Evolutionary conservation across 2,329 filamentous ascomycete genomes (phyloP), one percentile per base, ranked within the genome.

Genomic region (Trichoderma gracile): DNA sequence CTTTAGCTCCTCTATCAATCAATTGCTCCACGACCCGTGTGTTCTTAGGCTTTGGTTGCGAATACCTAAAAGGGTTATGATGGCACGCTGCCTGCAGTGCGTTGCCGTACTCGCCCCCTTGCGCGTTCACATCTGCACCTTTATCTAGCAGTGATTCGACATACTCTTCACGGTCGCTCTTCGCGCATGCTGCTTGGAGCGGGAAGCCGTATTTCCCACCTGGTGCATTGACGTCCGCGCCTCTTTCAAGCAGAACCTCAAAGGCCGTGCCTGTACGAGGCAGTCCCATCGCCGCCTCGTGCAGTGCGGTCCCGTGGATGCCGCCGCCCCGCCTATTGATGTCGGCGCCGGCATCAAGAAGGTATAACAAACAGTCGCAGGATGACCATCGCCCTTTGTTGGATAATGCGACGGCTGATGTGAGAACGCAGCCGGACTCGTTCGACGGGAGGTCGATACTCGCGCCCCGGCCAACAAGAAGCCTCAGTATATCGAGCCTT

Each of bases 61-160:
- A n/a, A n/a, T n/a, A 8, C 38, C 9, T 25, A 3, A 5, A 3
- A 1, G 1, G 5, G 1, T 6, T 12, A 6, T n/a, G 3, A 2
- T 23, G 3, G 33, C 33, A 38, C 1, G 12, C 33, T 38, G 47
- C 5, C n/a, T 61, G 47, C 14, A 61, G 23, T 4, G 47, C 47
- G 7, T 43, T 61, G 7, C 47, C 38, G 17, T 10, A 19, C 2
- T 1, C 6, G 14, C 56, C 56, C 4, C 45, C 56, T 21, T 27
- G 15, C 2, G 30, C 45, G 3, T 59, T 59, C 2, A 47, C 21
- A 19, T 59, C 47, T 17, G 23, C 23, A 17, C 47, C 47, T 15
- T 3, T 8, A 9, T 50, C 23, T 5, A 50, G 25, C 17, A 50
- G 12, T 8, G 17, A 3, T 25, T 50, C 3, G 25, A 50, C 1